Evolutionary conservation across 331 rosid genomes (phyloP).

Genomic region (Spiraea crenata): DNA sequence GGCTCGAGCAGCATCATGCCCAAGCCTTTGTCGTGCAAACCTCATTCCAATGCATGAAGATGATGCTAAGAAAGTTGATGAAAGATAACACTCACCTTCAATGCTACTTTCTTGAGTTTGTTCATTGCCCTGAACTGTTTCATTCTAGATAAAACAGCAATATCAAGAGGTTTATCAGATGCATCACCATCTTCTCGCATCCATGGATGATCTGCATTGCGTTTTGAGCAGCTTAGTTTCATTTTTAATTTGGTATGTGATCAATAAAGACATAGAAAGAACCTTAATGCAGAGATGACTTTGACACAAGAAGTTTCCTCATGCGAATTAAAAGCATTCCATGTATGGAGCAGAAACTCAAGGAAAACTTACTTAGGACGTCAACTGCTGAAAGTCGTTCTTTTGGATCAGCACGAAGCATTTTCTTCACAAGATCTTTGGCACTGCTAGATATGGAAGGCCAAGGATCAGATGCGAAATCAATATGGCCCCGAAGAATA

Average conservation of each 20-base stretch:
- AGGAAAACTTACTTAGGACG: constrained; percentile 69
- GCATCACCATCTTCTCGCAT: constrained; percentile 92
- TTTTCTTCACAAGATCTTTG: constrained; percentile 78
- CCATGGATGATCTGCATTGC: constrained; percentile 90
- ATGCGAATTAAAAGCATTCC: not conserved
- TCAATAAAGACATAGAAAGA: not conserved
- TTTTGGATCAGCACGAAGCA: constrained; percentile 63
- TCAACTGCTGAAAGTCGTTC: constrained; percentile 69
- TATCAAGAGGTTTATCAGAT: constrained; percentile 92
- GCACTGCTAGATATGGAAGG: constrained; percentile 82
- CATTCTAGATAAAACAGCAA: constrained; percentile 87
- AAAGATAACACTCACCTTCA: constrained; percentile 48
- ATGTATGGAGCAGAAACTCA: not conserved
- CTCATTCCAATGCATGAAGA: not conserved
- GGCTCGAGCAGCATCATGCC: not conserved
- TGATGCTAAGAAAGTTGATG: not conserved
- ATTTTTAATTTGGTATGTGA: too few relatives aligned
- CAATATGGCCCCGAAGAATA: constrained; percentile 80
- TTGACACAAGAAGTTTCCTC: not conserved
- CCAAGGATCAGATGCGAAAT: constrained; percentile 84
- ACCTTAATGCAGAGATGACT: not conserved
- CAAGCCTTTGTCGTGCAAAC: not conserved
- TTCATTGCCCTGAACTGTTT: constrained; percentile 98
- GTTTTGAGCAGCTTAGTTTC: not conserved
- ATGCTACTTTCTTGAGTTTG: constrained; percentile 88